Evolutionary conservation across 768 basidiomycete genomes (phyloP), one percentile per base, ranked within the genome.

Genomic region (Russula sp.): DNA sequence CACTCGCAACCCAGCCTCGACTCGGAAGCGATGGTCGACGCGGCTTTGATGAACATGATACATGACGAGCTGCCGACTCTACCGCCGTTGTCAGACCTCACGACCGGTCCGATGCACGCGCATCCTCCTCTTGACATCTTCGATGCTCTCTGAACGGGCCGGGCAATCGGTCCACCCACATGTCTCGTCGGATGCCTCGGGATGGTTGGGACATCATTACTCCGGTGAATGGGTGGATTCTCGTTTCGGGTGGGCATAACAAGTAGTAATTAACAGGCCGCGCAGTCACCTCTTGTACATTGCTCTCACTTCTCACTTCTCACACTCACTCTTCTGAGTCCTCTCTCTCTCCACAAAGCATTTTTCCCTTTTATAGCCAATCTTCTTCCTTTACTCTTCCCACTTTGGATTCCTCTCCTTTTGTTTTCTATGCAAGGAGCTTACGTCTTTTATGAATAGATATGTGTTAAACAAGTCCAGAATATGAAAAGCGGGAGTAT

Each of bases 61-160:
- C 66, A 51, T 51, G 66, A 55, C 4, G 48, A 37, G 18, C 27
- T 63, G 54, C 49, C 53, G 18, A 53, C 39, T 13, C 68, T 40
- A 42, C 58, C 56, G 57, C 65, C 32, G 11, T 49, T 45, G 20
- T 51, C 50, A 51, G 59, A 66, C 63, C 57, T 51, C 14, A 42
- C 63, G 7, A 61, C 39, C 8, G 35, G 64, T 0, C 63, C 67
- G n/a, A 70, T 64, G 8, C 71, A 68, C 2, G 62, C 64, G 27
- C 70, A 72, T 39, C 59, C 70, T 22, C 51, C 67, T 37, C 68
- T 72, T 35, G 71, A 73, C 49, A 64, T 64, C 42, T 60, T 64
- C 7, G 71, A 71, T 20, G 34, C 68, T 42, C 56, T 73, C 3
- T 71, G 40, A 42, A 47, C 10, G 48, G 18, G 6, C 1, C 8